A percentile compares a stretch with the other conserved stretches of the same genome.
Conservation (phyloP, 768 basidiomycete genomes). For the Pleurotus eryngii region DNA sequence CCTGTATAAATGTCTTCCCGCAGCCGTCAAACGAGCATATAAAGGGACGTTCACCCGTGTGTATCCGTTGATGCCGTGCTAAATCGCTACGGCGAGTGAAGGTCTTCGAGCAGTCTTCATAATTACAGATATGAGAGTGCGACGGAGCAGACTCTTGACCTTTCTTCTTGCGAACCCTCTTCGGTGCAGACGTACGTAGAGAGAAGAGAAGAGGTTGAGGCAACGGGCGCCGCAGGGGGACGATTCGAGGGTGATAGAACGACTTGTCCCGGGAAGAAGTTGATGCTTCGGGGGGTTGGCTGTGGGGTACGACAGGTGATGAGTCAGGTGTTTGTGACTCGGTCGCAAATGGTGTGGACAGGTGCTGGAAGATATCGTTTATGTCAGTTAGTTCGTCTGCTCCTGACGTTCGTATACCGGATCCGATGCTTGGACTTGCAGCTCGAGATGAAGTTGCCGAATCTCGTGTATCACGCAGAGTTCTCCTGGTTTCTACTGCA, state of each 20-base stretch:
- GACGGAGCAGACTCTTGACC: conserved; percentile 10
- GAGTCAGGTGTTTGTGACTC: conserved; percentile 46
- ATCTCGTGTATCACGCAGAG: neutral
- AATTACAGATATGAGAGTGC: conserved; percentile 62
- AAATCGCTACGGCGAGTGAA: conserved; percentile 85
- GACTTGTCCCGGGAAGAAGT: conserved; percentile 17
- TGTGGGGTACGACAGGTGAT: conserved; percentile 46
- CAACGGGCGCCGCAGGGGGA: conserved; percentile 35
- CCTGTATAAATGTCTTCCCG: conserved; percentile 92
- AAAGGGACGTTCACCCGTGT: conserved; percentile 88
- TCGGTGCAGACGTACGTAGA: conserved; percentile 20
- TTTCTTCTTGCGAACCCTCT: conserved; percentile 20
- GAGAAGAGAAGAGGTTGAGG: conserved; percentile 48
- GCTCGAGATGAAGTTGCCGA: conserved; percentile 29
- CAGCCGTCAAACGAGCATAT: conserved; percentile 69
- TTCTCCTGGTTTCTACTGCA: neutral
- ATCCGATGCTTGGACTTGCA: conserved; percentile 29
- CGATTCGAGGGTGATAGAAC: conserved; percentile 37
- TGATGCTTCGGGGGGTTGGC: conserved; percentile 26
- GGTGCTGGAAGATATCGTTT: conserved; percentile 72
- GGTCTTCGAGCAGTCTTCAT: conserved; percentile 72
- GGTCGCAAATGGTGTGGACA: conserved; percentile 66
- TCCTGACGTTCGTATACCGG: conserved; percentile 44
- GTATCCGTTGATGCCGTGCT: conserved; percentile 82
- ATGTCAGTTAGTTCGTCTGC: conserved; percentile 67